Evolutionary conservation across 345 rosid species (phyloP).

Genomic region (Ceriops decandra): DNA sequence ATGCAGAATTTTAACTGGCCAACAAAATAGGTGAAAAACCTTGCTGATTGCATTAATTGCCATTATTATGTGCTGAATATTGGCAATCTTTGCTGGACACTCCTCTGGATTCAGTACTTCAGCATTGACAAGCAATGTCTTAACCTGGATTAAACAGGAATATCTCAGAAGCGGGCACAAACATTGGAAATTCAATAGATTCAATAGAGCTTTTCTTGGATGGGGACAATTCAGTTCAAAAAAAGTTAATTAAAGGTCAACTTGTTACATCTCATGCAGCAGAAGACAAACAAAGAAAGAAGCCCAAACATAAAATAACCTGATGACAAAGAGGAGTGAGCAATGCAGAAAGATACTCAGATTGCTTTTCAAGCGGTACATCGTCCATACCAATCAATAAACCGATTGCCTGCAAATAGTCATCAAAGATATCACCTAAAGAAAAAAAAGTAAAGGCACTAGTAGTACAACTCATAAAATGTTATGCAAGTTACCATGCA

Average conservation of each 20-base stretch:
- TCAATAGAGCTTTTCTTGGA: background rate
- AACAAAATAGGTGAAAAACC: conserved; percentile 41
- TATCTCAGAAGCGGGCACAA: conserved; percentile 10
- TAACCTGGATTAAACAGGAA: conserved; percentile 54
- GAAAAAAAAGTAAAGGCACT: background rate
- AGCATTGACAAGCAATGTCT: conserved; percentile 51
- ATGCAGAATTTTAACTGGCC: conserved; percentile 3
- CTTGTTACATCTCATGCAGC: conserved; percentile 1
- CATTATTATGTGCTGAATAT: conserved; percentile 68
- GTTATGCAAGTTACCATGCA: background rate
- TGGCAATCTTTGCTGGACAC: conserved; percentile 47
- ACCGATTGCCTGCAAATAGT: conserved; percentile 71
- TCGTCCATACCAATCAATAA: conserved; percentile 88
- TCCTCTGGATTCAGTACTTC: conserved; percentile 47
- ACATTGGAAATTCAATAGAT: background rate
- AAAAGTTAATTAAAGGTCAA: background rate
- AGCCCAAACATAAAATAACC: conserved; percentile 38
- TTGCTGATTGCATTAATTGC: conserved; percentile 97
- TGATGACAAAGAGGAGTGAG: conserved; percentile 86
- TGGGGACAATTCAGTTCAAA: too few species aligned
- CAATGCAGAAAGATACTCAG: conserved; percentile 81
- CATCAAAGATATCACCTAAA: background rate
- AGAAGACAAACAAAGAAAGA: background rate
- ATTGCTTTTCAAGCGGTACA: conserved; percentile 77
- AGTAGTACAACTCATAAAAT: background rate